Evolutionary conservation across 306 rosid species (phyloP).

Genomic region (Acacia melanoxylon): DNA sequence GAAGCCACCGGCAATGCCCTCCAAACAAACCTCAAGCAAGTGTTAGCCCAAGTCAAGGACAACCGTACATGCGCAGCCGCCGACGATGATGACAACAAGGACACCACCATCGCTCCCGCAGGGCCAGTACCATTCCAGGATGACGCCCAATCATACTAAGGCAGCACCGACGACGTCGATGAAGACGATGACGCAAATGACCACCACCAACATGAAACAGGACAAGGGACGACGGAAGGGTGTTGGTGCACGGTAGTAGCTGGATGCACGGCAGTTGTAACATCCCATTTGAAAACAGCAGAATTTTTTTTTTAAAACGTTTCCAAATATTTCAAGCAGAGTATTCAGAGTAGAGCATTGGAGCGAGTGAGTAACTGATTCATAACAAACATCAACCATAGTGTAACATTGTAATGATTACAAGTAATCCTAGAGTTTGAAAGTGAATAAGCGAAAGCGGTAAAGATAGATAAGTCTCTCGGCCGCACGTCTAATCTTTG

Average conservation of each 20-base stretch:
- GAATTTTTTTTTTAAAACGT: too few relatives aligned
- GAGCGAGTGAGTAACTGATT: too few relatives aligned
- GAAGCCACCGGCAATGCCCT: constrained; percentile 83
- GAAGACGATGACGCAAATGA: background rate
- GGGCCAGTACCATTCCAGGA: constrained; percentile 25
- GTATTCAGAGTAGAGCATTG: too few relatives aligned
- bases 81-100: background rate
- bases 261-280: background rate
- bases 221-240: background rate
- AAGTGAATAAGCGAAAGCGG: too few relatives aligned
- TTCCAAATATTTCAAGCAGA: too few relatives aligned
- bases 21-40: constrained; percentile 58
- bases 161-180: constrained; percentile 38
- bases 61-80: constrained; percentile 12
- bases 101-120: background rate
- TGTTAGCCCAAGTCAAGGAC: constrained; percentile 49
- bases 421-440: too few relatives aligned
- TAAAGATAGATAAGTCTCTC: too few relatives aligned
- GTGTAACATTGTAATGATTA: too few relatives aligned
- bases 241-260: constrained; percentile 36
- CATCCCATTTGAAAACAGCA: too few relatives aligned
- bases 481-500: too few relatives aligned
- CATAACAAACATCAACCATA: too few relatives aligned
- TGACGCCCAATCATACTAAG: constrained; percentile 70
- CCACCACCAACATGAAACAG: background rate